Base-by-base conservation (phyloP, 345 rosid species). In the Pistacia atlantica region DNA sequence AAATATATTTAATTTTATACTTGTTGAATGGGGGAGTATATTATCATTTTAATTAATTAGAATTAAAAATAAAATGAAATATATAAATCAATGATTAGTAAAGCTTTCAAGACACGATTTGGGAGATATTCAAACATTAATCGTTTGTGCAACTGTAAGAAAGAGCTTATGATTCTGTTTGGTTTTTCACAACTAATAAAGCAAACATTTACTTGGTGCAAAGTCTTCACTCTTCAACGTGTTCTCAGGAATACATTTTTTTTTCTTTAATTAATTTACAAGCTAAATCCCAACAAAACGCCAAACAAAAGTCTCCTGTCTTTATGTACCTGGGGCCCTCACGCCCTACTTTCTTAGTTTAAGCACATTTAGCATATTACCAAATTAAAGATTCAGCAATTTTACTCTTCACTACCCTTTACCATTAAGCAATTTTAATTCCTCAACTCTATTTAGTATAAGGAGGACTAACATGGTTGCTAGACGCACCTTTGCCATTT, bases 21-120 rank as follows among this genome's bases (percentile, higher is more conserved):
- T 25, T 25, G 25, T 25, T 25, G 25, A 25, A 25, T 25, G 25
- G 25, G 25, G 25, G 25, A 25, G 25, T 25, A 25, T 25, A 25
- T 25, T 25, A 25, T 25, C 25, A 25, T 25, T 25, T 25, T 25
- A 25, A 25, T 25, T 25, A 25, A 25, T 25, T 25, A 25, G 25
- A 25, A 2, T 25, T 48, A 18, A 31, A 16, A 33, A 8, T 4
- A 66, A 57, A 37, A 52, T n/a, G 11, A 37, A 8, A 13, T n/a
- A 42, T 37, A 31, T 56, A 35, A 18, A 48, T 49, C 70, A 65
- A 73, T 75, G 62, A 78, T 80, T 62, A 57, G 73, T 10, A 56
- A 68, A 77, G 63, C 79, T 55, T 25, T 48, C 52, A 0, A 45
- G 25, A 80, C 86, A 56, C 81, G 79, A 79, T 65, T 80, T 74